Base-by-base conservation (phyloP, 192 early-diverging fungal genomes). In the Backusella psychrophila region DNA sequence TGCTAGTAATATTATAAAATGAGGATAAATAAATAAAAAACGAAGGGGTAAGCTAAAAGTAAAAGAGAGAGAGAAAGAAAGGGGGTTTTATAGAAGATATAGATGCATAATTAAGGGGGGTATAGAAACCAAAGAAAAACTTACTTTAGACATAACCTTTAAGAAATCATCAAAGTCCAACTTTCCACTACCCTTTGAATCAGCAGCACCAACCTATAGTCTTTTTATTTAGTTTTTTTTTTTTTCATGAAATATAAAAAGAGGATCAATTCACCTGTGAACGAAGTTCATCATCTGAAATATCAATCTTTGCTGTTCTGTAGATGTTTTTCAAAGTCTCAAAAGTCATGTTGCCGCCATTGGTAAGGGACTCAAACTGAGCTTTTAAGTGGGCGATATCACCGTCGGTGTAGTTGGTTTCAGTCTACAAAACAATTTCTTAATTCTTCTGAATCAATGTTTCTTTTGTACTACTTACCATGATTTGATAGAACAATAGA, bases 81-180 rank as follows among this genome's bases (percentile, higher is more conserved):
- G 11, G 23, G 23, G 56, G 12, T 17, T 11, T 26, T 12, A 59
- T 59, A 4, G 56, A 59, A 59, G 56, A 59, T 59, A 26, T 44
- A 8, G 29, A 53, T 42, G 49, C 63, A 34, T 59, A 59, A 59
- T 59, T 59, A 75, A 75, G 74, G 66, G 39, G 26, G 11, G 17
- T 19, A 36, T 77, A 72, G 12, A 31, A 35, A 23, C 15, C 7
- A 34, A 29, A 29, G 71, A 72, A 14, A 33, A 33, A 59, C 56
- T 12, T 76, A 76, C 75, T 49, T 26, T 76, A 29, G 56, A 52
- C 80, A 81, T 81, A 29, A 81, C 80, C 26, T 52, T 23, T n/a
- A 81, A 42, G 42, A 81, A 81, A n/a, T 81, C 80, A 33, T 77
- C 73, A 56, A 81, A 78, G 41, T 74, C 70, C 3, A 81, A 53